phyloP scores from a whole-genome alignment of 2,329 filamentous ascomycete genomes.

The Sporothrix pallida region DNA sequence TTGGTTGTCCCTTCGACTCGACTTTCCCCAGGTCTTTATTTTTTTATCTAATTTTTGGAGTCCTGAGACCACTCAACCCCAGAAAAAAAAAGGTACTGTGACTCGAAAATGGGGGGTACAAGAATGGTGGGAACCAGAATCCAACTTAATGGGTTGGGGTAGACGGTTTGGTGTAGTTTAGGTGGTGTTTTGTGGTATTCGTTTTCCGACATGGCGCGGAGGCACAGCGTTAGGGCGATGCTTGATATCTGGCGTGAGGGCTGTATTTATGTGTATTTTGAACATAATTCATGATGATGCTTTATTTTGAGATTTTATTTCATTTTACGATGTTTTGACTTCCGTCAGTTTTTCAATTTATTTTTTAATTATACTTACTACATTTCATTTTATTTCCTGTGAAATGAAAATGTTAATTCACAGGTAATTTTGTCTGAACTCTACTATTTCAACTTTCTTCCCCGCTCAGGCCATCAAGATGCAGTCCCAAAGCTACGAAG shows the following conservation, averaged over 20 bases:
- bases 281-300: neutral
- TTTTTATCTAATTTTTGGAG: neutral
- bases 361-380: neutral
- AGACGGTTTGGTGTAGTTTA: neutral
- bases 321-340: neutral
- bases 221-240: neutral
- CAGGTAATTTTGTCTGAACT: too few species aligned
- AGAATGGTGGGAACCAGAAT: neutral
- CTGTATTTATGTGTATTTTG: neutral
- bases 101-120: neutral
- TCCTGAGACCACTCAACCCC: conserved; percentile 9
- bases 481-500: conserved; percentile 9
- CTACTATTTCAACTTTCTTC: neutral
- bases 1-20: neutral
- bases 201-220: conserved; percentile 15
- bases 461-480: neutral
- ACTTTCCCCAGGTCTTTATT: neutral
- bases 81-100: conserved; percentile 17
- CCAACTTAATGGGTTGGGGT: neutral
- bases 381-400: too few species aligned
- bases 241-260: neutral
- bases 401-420: neutral
- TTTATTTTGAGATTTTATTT: neutral
- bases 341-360: neutral
- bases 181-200: conserved; percentile 20